phyloP scores from a whole-genome alignment of 768 basidiomycete species.

The Termitomyces sp. region DNA sequence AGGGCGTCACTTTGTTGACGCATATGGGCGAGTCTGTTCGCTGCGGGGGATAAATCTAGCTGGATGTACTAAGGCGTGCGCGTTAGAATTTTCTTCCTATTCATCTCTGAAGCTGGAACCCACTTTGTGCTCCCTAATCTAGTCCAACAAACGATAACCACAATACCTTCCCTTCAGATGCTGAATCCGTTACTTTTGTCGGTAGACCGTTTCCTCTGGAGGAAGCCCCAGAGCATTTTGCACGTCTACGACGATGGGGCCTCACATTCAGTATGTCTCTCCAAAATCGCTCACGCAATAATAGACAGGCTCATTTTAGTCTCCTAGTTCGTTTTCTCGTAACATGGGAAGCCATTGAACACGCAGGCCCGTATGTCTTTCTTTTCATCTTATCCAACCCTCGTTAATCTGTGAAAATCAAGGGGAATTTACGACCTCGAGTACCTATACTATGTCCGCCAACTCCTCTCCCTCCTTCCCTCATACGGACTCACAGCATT shows the following conservation, averaged over 20 bases:
- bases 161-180: slow-evolving; percentile 63
- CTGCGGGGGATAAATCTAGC: slow-evolving; percentile 85
- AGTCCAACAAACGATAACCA: too few relatives aligned
- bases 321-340: slow-evolving; percentile 80
- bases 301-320: neutral
- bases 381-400: neutral
- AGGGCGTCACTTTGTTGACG: slow-evolving; percentile 83
- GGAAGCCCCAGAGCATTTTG: slow-evolving; percentile 83
- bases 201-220: slow-evolving; percentile 88
- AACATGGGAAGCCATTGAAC: slow-evolving; percentile 97
- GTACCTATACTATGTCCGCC: slow-evolving; percentile 77
- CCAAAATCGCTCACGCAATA: too few relatives aligned
- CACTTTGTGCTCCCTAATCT: too few relatives aligned
- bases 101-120: too few relatives aligned
- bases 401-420: neutral
- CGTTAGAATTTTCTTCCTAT: slow-evolving; percentile 9
- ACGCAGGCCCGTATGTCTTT: slow-evolving; percentile 78
- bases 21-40: slow-evolving; percentile 72
- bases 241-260: slow-evolving; percentile 81
- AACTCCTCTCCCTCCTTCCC: slow-evolving; percentile 65
- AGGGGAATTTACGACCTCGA: slow-evolving; percentile 84
- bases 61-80: slow-evolving; percentile 79
- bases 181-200: slow-evolving; percentile 74
- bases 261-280: slow-evolving; percentile 71
- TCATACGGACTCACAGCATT: slow-evolving; percentile 72